These are phyloP conservation scores for Aspergillus sp. DNA, from an alignment of 2,329 filamentous ascomycete genomes.

Conservation along the genomic window DNA sequence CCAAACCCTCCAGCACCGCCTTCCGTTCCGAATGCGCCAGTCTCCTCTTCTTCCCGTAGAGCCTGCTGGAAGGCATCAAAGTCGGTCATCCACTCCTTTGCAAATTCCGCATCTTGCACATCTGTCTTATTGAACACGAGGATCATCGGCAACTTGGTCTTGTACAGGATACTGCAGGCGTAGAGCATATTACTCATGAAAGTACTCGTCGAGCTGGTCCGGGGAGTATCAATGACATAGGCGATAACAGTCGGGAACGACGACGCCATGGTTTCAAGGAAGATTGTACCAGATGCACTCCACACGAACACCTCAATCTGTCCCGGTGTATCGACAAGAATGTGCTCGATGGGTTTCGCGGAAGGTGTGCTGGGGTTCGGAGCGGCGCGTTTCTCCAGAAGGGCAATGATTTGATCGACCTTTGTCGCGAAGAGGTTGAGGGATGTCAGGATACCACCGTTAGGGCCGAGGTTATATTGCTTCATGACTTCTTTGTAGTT, in stretches of 20 bases:
- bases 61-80: constrained; percentile 93
- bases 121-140: constrained; percentile 99
- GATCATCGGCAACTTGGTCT: constrained; percentile 97
- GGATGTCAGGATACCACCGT: constrained; percentile 92
- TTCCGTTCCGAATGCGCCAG: constrained; percentile 65
- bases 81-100: constrained; percentile 99
- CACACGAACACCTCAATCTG: constrained; percentile 99
- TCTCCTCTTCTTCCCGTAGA: constrained; percentile 69
- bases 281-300: constrained; percentile 89
- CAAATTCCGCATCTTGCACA: constrained; percentile 82
- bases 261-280: constrained; percentile 85
- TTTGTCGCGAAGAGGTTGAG: constrained; percentile 97
- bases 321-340: constrained; percentile 89
- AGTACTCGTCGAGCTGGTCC: constrained; percentile 84
- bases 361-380: constrained; percentile 44
- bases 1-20: constrained; percentile 55
- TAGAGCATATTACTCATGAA: constrained; percentile 99
- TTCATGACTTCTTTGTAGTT: constrained; percentile 99
- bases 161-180: constrained; percentile 96
- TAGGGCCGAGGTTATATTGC: constrained; percentile 94
- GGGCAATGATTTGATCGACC: constrained; percentile 83
- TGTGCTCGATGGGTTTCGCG: constrained; percentile 63
- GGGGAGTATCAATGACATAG: constrained; percentile 94
- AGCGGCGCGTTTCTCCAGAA: constrained; percentile 81
- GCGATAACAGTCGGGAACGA: constrained; percentile 96